Evolutionary conservation across 2,329 filamentous ascomycete genomes (phyloP), one percentile per base, ranked within the genome.

Genomic region (Aphanocladium album): DNA sequence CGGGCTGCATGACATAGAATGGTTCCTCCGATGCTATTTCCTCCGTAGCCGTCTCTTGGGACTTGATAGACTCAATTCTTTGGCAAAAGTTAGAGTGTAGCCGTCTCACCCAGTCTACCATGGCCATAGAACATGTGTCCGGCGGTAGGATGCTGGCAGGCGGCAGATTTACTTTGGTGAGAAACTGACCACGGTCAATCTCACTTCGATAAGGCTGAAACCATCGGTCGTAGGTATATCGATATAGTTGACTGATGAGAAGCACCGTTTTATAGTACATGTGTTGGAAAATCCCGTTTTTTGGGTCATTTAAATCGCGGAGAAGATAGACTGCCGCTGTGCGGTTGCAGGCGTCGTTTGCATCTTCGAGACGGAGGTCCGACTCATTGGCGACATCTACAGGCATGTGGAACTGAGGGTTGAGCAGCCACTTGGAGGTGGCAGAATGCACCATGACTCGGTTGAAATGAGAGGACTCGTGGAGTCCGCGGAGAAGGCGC

Each of bases 181-280:
- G 57, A 46, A 53, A 59, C 49, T 59, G 57, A 7, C 39, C 19
- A 46, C 19, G 49, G 19, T 59, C 49, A 59, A 59, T 46, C 47
- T 59, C 49, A 46, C 57, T 59, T n/a, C 39, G 23, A 25, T 53
- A 53, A 2, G 57, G 49, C n/a, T 25, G 39, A 37, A 59, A 35
- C 25, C 49, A 59, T 17, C 57, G 57, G 11, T 25, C 21, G 19
- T 59, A 53, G 12, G 57, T 59, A 46, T 59, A 53, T 21, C 19
- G 47, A 19, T 23, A 59, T 21, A 59, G 16, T 46, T 52, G 21
- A 30, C 33, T 6, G 46, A 58, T 41, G 1, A 58, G 33, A 41
- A 21, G 46, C 46, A 17, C 30, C 14, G 19, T 17, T 37, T 47
- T 25, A 25, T 23, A 23, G 41, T 49, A 49, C 23, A 21, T 23